Percentiles rank a stretch among this genome's conserved stretches.
Evolutionary conservation across 768 basidiomycete genomes (phyloP).

Genomic region (Agaricus blazei): DNA sequence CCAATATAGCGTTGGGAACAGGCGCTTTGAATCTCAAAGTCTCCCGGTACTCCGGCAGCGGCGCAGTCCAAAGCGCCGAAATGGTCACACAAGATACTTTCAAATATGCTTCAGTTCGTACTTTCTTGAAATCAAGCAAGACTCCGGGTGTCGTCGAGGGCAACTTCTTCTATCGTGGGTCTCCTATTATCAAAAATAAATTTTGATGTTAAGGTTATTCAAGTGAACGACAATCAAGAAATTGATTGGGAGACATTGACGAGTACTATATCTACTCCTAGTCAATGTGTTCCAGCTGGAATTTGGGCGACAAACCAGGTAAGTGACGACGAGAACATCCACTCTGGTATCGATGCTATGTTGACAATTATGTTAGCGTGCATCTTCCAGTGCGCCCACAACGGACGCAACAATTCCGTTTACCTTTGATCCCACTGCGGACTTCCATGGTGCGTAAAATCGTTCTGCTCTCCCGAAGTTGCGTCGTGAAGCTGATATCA

Average conservation of each 20-base stretch:
- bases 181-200: background rate
- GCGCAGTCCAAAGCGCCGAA: slow-evolving; percentile 24
- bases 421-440: slow-evolving; percentile 26
- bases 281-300: slow-evolving; percentile 24
- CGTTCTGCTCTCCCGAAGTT: background rate
- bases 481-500: background rate
- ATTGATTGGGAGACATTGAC: slow-evolving; percentile 31
- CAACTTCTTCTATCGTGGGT: slow-evolving; percentile 31
- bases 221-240: slow-evolving; percentile 27
- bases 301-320: slow-evolving; percentile 34
- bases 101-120: slow-evolving; percentile 29
- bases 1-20: slow-evolving; percentile 24
- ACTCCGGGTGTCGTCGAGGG: slow-evolving; percentile 29
- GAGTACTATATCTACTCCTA: slow-evolving; percentile 22
- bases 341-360: background rate
- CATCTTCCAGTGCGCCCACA: slow-evolving; percentile 14
- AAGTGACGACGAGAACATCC: background rate
- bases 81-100: slow-evolving; percentile 23
- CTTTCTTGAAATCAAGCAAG: slow-evolving; percentile 27
- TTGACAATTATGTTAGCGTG: slow-evolving; percentile 13
- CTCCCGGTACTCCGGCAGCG: slow-evolving; percentile 23
- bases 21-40: slow-evolving; percentile 30
- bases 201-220: background rate
- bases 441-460: slow-evolving; percentile 25
- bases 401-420: slow-evolving; percentile 22